Evolutionary conservation across 2,329 filamentous ascomycete species (phyloP), one percentile per base, ranked within the genome.

Genomic region (Ascochyta clinopodiicola): DNA sequence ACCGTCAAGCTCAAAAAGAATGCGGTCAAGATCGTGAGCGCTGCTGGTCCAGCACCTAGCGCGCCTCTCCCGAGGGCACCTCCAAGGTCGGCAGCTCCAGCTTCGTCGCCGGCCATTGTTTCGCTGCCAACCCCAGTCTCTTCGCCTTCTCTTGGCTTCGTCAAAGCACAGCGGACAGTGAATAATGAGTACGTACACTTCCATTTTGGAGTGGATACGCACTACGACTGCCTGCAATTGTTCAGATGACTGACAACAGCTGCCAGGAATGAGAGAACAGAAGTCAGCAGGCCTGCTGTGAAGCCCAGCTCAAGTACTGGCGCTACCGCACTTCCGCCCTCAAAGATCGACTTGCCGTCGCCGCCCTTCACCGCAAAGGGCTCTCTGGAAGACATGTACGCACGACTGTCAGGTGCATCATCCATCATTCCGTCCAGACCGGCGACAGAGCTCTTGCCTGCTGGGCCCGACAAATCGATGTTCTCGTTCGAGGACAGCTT

Each of bases 1-100:
- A 59, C 43, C 5, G 39, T 72, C 34, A 69, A 60, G 45, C 55
- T 72, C n/a, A 72, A 72, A 56, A 74, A 71, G 56, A 51, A 55
- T 1, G 60, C 66, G 0, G 67, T 72, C 49, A 70, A 67, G 56
- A 62, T 73, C 1, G 65, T 69, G 6, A 37, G 64, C 15, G 50
- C 62, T 29, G 63, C 65, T 31, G 43, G 43, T 3, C 34, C 66
- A 42, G 19, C 27, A n/a, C 39, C 29, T 31, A 21, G 10, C 15
- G 29, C 42, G 6, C 21, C 44, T 19, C 38, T 13, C 4, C 13
- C 22, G 8, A 7, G 17, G 12, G 34, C 37, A 25, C 19, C 31
- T 19, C 6, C 29, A 12, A n/a, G 29, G 25, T 12, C 47, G 29
- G 36, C 21, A 10, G 13, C 37, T 12, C 27, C 44, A 31, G 45